phyloP scores from a whole-genome alignment of 805 yeast species.

The Pichia scutulata region DNA sequence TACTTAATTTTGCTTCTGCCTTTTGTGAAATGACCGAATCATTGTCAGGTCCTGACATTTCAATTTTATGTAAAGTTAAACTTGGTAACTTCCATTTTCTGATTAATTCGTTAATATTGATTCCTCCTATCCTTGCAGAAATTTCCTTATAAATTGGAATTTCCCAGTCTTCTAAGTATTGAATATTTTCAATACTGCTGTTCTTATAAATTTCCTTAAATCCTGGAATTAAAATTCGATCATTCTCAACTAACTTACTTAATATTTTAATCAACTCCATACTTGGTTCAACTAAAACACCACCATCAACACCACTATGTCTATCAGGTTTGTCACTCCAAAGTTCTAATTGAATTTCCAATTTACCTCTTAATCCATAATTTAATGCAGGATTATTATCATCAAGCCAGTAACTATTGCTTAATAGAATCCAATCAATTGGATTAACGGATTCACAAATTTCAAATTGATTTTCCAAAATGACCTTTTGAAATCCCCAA shows the following conservation, averaged over 20 bases:
- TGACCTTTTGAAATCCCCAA: slow-evolving; percentile 67
- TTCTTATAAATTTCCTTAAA: slow-evolving; percentile 9
- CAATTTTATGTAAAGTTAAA: slow-evolving; percentile 73
- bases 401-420: slow-evolving; percentile 93
- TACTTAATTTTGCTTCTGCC: slow-evolving; percentile 69
- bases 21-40: slow-evolving; percentile 82
- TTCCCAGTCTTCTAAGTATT: slow-evolving; percentile 40
- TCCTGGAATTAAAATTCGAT: slow-evolving; percentile 55
- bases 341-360: slow-evolving; percentile 69
- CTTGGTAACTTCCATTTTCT: slow-evolving; percentile 90
- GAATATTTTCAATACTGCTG: neutral
- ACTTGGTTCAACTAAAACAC: slow-evolving; percentile 81
- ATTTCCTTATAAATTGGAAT: slow-evolving; percentile 55
- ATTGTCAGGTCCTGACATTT: slow-evolving; percentile 85
- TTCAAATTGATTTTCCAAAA: slow-evolving; percentile 39
- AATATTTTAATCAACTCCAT: slow-evolving; percentile 73
- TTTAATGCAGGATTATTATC: slow-evolving; percentile 84
- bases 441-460: slow-evolving; percentile 41
- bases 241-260: slow-evolving; percentile 53
- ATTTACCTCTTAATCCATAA: slow-evolving; percentile 89
- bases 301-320: slow-evolving; percentile 97
- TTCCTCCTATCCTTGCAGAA: slow-evolving; percentile 28
- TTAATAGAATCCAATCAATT: slow-evolving; percentile 82
- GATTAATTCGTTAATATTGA: slow-evolving; percentile 44
- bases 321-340: slow-evolving; percentile 74